phyloP scores from a whole-genome alignment of 2,329 filamentous ascomycete genomes.

The Claviceps capensis region DNA sequence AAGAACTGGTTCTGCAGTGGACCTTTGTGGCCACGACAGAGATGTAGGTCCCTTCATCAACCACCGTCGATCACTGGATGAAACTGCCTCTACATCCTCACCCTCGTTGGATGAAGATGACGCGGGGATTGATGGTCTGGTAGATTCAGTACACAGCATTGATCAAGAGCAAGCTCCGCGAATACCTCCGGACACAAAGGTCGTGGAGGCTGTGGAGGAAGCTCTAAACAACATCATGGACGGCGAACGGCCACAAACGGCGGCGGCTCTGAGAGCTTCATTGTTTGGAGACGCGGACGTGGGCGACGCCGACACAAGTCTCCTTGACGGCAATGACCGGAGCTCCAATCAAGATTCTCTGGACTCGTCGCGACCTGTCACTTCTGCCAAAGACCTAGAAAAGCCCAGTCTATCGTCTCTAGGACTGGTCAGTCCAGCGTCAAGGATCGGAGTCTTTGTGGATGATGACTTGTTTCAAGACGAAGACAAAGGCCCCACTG shows the following conservation, averaged over 20 bases:
- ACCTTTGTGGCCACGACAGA: conserved; percentile 26
- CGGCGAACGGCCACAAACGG: conserved; percentile 50
- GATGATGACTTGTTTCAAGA: conserved; percentile 90
- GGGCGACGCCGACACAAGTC: conserved; percentile 29
- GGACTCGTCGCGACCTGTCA: conserved; percentile 29
- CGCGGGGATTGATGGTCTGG: conserved; percentile 54
- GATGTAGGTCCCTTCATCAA: conserved; percentile 26
- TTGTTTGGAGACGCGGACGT: conserved; percentile 36
- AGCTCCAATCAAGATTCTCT: conserved; percentile 49
- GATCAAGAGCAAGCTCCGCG: conserved; percentile 49
- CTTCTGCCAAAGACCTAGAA: conserved; percentile 32
- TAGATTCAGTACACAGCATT: conserved; percentile 63
- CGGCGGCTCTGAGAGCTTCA: conserved; percentile 51
- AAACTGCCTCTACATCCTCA: conserved; percentile 27
- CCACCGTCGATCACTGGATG: conserved; percentile 58
- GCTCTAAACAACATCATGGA: conserved; percentile 89
- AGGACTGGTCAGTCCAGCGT: conserved; percentile 76
- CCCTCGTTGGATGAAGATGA: conserved; percentile 75
- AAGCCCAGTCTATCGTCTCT: conserved; percentile 86
- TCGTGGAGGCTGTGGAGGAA: conserved; percentile 86
- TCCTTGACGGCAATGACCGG: conserved; percentile 40
- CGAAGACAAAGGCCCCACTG: conserved; percentile 70
- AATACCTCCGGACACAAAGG: conserved; percentile 54
- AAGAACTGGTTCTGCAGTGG: conserved; percentile 33
- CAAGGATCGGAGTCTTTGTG: conserved; percentile 81